Percentiles rank a stretch among this genome's conserved stretches.
Evolutionary conservation across 2,329 filamentous ascomycete genomes (phyloP).

Genomic region (Lojkania enalia): DNA sequence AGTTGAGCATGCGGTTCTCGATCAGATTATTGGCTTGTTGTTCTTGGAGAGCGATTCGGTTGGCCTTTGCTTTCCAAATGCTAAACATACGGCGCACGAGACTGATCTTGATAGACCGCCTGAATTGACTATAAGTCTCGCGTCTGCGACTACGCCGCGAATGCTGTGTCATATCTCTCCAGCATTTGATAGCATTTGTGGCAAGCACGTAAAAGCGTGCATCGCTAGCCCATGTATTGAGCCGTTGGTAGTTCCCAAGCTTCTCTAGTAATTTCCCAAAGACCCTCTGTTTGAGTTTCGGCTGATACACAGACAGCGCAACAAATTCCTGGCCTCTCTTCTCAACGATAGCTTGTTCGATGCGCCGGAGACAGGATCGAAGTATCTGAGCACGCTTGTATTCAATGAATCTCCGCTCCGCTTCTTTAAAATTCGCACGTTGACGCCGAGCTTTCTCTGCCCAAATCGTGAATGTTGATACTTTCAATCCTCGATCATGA

Average conservation of each 20-base stretch:
- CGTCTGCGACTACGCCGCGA: constrained; percentile 57
- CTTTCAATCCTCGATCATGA: constrained; percentile 34
- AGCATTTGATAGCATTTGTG: constrained; percentile 54
- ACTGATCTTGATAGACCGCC: constrained; percentile 58
- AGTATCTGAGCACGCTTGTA: constrained; percentile 37
- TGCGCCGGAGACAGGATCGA: constrained; percentile 28
- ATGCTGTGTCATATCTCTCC: constrained; percentile 55
- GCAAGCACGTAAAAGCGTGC: constrained; percentile 61
- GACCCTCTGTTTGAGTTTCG: constrained; percentile 43
- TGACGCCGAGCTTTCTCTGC: constrained; percentile 31
- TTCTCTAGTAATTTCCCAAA: constrained; percentile 43
- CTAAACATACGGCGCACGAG: constrained; percentile 50
- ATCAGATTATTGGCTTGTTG: constrained; percentile 38
- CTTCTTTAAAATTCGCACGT: constrained; percentile 30
- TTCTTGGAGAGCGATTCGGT: constrained; percentile 19
- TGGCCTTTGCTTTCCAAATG: constrained; percentile 40
- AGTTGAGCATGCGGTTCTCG: constrained; percentile 23
- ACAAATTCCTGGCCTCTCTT: constrained; percentile 36
- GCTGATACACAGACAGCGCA: constrained; percentile 48
- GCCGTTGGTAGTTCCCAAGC: constrained; percentile 48
- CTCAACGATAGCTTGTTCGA: constrained; percentile 31
- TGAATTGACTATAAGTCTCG: constrained; percentile 58
- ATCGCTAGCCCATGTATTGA: constrained; percentile 58
- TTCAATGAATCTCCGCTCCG: constrained; percentile 34
- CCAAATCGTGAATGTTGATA: constrained; percentile 34